Evolutionary conservation across 108 stramenopile species (phyloP), one percentile per base, ranked within the genome.

Genomic region (Fragilariopsis cylindrus): DNA sequence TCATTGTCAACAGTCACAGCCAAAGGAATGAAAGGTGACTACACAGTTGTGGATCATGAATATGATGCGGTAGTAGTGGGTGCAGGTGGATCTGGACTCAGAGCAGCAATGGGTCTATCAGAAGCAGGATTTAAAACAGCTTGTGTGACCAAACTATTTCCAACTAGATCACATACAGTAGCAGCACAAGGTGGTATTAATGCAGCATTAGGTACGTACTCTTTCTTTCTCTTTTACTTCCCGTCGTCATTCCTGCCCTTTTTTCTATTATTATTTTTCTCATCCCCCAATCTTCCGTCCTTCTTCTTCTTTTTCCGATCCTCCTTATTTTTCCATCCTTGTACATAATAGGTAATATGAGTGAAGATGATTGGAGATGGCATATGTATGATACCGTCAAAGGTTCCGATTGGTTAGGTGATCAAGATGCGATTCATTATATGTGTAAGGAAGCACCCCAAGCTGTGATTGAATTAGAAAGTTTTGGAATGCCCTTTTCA

Each of bases 311-410:
- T n/a, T 0, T n/a, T 15, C 53, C 12, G 96, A 96, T 78, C 92
- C 92, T 89, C 86, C 85, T 39, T 85, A 87, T 50, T 16, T n/a
- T 21, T 16, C n/a, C 18, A 16, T 21, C 60, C 11, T 63, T 12
- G n/a, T 16, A 16, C 1, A 63, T 21, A 19, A 45, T 41, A 76
- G 76, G 79, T 5, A 98, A 98, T 85, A 97, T 96, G 95, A 79
- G 82, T 54, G 82, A 94, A 76, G 98, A 98, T 83, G 98, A 98
- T 82, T 98, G 98, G 96, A 66, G 96, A 65, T 99, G 98, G 98
- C 99, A 99, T 89, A 97, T 97, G 97, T 99, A 99, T 81, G 99
- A 99, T 85, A 99, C 99, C 18, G 99, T 99, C 50, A 99, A 99
- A 85, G 99, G 99, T 7, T 77, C 76, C 47, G 99, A 99, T 79